These are phyloP conservation scores for Zygosaccharomyces sapae DNA, from an alignment of 1,139 yeast genomes.

Conservation along the genomic window DNA sequence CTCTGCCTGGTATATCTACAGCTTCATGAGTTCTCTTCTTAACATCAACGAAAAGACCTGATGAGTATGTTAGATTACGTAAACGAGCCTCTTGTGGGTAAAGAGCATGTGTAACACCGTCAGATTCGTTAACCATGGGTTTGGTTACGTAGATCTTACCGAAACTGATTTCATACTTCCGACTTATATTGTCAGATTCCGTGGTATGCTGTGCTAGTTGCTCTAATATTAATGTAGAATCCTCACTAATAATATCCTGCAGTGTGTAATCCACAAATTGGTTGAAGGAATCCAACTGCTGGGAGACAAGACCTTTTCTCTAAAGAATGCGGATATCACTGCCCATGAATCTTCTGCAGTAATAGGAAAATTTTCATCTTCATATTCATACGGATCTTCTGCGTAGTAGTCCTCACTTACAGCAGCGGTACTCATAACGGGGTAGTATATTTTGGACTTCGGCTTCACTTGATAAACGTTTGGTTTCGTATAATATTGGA, in stretches of 20 bases:
- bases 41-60: conserved; percentile 95
- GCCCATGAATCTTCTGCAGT: conserved; percentile 99
- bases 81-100: conserved; percentile 97
- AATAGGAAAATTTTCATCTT: conserved; percentile 61
- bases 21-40: conserved; percentile 83
- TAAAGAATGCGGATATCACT: conserved; percentile 91
- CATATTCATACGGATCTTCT: conserved; percentile 65
- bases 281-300: conserved; percentile 95
- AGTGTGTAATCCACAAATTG: conserved; percentile 95
- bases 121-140: conserved; percentile 98
- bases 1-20: conserved; percentile 65
- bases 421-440: conserved; percentile 10
- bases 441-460: neutral
- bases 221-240: conserved; percentile 85
- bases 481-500: too few relatives aligned
- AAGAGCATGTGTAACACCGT: conserved; percentile 98
- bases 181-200: conserved; percentile 81
- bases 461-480: conserved; percentile 1
- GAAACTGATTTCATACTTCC: conserved; percentile 89
- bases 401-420: conserved; percentile 35
- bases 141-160: conserved; percentile 95
- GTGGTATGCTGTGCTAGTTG: conserved; percentile 98
- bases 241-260: conserved; percentile 96
- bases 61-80: conserved; percentile 91
- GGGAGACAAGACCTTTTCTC: conserved; percentile 96